phyloP scores from a whole-genome alignment of 2,329 filamentous ascomycete species.

The Emergomyces orientalis region DNA sequence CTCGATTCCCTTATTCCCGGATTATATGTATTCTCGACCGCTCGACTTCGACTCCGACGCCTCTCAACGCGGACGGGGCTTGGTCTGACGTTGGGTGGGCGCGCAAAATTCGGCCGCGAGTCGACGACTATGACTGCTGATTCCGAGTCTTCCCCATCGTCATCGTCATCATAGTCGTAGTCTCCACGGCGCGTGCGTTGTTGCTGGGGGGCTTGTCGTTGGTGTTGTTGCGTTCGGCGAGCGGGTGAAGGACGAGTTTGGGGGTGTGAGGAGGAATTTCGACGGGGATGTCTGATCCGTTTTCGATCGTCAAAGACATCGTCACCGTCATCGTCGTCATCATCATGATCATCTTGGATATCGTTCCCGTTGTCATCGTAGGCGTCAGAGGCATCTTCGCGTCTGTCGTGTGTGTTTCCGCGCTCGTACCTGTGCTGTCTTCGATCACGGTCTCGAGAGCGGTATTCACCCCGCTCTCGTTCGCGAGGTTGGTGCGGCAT shows the following conservation, averaged over 20 bases:
- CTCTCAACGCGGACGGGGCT: constrained; percentile 13
- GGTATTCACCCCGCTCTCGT: constrained; percentile 13
- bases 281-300: constrained; percentile 12
- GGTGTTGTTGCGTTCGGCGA: background rate
- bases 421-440: constrained; percentile 5
- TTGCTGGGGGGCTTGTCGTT: background rate
- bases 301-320: constrained; percentile 16
- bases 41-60: constrained; percentile 7
- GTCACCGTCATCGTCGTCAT: constrained; percentile 18
- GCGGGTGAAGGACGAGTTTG: constrained; percentile 6
- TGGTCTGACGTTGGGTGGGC: constrained; percentile 21
- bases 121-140: constrained; percentile 20
- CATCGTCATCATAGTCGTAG: constrained; percentile 2
- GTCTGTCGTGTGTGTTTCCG: background rate
- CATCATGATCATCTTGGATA: background rate
- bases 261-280: constrained; percentile 13
- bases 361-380: constrained; percentile 4
- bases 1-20: constrained; percentile 18
- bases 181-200: constrained; percentile 6
- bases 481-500: constrained; percentile 15
- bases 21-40: constrained; percentile 12
- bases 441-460: constrained; percentile 11
- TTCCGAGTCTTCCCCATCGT: constrained; percentile 11
- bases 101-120: constrained; percentile 23
- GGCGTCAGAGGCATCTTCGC: constrained; percentile 1